Percentiles rank a stretch among this genome's conserved stretches.
These are phyloP conservation scores for Isatis tinctoria DNA, from an alignment of 345 rosid species.

Conservation along the genomic window DNA sequence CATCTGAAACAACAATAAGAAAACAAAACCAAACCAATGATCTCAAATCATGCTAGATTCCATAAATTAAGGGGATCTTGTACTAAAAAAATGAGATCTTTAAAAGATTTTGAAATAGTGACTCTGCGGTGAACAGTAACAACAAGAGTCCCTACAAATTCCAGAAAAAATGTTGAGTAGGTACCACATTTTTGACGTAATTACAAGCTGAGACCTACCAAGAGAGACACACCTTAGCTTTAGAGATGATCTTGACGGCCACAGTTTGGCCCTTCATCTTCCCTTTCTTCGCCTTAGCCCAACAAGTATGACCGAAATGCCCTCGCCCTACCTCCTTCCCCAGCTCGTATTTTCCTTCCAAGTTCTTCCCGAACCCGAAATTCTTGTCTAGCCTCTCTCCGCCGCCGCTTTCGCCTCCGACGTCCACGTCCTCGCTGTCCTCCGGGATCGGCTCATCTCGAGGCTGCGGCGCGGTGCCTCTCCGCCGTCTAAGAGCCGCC, in stretches of 20 bases:
- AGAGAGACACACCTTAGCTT: conserved; percentile 54
- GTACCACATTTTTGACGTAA: not conserved
- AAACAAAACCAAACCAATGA: not conserved
- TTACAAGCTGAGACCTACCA: not conserved
- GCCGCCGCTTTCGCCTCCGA: conserved; percentile 21
- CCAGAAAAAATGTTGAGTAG: not conserved
- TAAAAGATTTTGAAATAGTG: not conserved
- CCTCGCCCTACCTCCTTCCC: conserved; percentile 95
- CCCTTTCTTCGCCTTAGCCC: conserved; percentile 86
- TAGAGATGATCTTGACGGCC: conserved; percentile 92
- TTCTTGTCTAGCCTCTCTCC: conserved; percentile 65
- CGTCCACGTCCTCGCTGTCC: conserved; percentile 27
- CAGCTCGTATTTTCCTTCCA: conserved; percentile 68
- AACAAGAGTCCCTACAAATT: not conserved
- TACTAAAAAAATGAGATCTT: not conserved
- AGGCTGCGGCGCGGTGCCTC: conserved; percentile 42
- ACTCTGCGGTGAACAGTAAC: not conserved
- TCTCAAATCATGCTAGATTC: not conserved
- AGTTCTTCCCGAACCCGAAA: conserved; percentile 77
- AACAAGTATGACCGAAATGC: conserved; percentile 97
- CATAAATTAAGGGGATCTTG: not conserved
- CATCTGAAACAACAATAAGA: conserved; percentile 54
- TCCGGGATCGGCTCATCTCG: conserved; percentile 70
- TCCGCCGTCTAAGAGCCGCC: conserved; percentile 57
- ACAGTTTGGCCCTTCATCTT: conserved; percentile 68